Percentiles rank a stretch among this genome's conserved stretches.
Conservation (phyloP, 768 basidiomycete species). For the Calocera viscosa region DNA sequence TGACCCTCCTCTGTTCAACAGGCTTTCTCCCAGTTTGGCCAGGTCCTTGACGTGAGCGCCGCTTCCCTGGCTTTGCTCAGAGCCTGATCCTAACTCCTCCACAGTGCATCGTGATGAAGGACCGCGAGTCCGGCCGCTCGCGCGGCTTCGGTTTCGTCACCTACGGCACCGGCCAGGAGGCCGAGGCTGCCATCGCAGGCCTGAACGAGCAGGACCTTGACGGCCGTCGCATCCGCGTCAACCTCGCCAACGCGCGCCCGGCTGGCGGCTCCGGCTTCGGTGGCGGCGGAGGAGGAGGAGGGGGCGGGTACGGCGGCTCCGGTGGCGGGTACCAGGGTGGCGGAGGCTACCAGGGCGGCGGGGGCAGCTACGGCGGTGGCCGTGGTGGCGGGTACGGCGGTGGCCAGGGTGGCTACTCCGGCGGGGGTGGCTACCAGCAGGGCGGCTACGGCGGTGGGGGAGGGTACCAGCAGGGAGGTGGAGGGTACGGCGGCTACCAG, state of each 20-base stretch:
- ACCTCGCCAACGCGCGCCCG: slow-evolving; percentile 38
- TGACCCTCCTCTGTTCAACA: slow-evolving; percentile 29
- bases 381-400: slow-evolving; percentile 24
- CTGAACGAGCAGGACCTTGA: slow-evolving; percentile 90
- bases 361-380: slow-evolving; percentile 15
- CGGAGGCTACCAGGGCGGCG: slow-evolving; percentile 19
- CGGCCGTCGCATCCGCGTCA: slow-evolving; percentile 79
- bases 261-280: slow-evolving; percentile 21
- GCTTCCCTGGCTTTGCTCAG: slow-evolving; percentile 27
- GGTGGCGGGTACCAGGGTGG: slow-evolving; percentile 18
- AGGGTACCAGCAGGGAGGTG: slow-evolving; percentile 20
- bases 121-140: slow-evolving; percentile 93
- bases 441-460: slow-evolving; percentile 13
- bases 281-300: slow-evolving; percentile 14
- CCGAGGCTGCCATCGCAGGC: slow-evolving; percentile 56
- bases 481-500: slow-evolving; percentile 17
- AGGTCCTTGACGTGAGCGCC: slow-evolving; percentile 82
- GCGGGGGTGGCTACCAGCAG: slow-evolving; percentile 26
- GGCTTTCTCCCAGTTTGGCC: slow-evolving; percentile 75
- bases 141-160: slow-evolving; percentile 97
- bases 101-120: slow-evolving; percentile 94
- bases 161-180: slow-evolving; percentile 48
- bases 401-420: slow-evolving; percentile 23
- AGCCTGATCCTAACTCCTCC: slow-evolving; percentile 16
- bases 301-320: slow-evolving; percentile 19